Evolutionary conservation across 495 filamentous ascomycete genomes (phyloP), one percentile per base, ranked within the genome.

Genomic region (Aspergillus mulundensis): DNA sequence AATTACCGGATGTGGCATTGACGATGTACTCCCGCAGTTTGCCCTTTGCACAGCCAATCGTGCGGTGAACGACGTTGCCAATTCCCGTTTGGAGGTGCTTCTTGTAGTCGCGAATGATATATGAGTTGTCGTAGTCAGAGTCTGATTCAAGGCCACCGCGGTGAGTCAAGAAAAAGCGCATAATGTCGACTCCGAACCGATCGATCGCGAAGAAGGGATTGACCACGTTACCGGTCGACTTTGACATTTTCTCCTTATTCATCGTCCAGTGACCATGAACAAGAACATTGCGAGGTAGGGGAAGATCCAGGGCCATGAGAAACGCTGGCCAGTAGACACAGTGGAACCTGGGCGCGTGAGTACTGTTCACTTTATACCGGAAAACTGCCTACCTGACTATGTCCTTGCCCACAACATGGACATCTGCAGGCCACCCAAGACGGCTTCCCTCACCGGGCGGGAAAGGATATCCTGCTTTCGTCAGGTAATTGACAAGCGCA

Each of bases 281-380:
- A 0, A 97, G 78, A 19, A 97, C 80, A 50, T 84, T 83, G 60
- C 85, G 87, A 5, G 94, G 93, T n/a, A 88, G 69, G 1, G 91
- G 87, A 2, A 98, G 74, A 56, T 87, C 86, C 23, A 97, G 76
- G 4, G 93, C 93, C 75, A 98, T 84, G 25, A 98, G 86, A 64
- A 98, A 87, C 2, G 94, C 94, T 0, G 94, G 94, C 94, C 94
- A 98, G 77, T 97, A 98, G 23, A 98, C 87, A 71, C 88, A 89
- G 70, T 98, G 95, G 70, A 98, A 98, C 21, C 77, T 81, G 53
- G 14, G 23, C 3, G 20, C 16, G 28, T 45, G 2, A 56, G 49
- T n/a, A 18, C 38, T 40, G 25, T 46, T 16, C 6, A 20, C 7
- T 19, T 7, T 14, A 15, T 48, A 2, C 7, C 14, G 12, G 16